Percentiles rank a stretch among this genome's conserved stretches.
Conservation (phyloP, 2,329 filamentous ascomycete species). For the Seiridium cupressi region DNA sequence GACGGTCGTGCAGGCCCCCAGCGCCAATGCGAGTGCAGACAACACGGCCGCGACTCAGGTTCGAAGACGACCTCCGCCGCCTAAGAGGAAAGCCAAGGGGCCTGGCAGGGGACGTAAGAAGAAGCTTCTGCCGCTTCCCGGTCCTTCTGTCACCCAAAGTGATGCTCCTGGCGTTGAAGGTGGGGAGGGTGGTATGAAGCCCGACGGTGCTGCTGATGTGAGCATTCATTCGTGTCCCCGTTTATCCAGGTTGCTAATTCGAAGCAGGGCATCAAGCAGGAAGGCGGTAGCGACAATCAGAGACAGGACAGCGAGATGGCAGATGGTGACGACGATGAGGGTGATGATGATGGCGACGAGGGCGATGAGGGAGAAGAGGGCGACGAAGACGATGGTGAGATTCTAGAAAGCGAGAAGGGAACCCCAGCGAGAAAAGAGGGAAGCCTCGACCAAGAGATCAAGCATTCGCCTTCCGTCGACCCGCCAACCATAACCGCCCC, state of each 20-base stretch:
- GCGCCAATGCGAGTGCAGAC: constrained; percentile 55
- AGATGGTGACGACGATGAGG: constrained; percentile 49
- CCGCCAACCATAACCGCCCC: constrained; percentile 16
- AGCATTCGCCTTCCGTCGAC: constrained; percentile 27
- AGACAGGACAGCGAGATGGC: constrained; percentile 52
- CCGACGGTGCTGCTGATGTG: constrained; percentile 37
- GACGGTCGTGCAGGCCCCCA: constrained; percentile 51
- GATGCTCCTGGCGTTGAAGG: constrained; percentile 35
- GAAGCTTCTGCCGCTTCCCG: constrained; percentile 47
- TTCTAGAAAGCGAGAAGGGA: constrained; percentile 45
- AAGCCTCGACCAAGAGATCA: constrained; percentile 26
- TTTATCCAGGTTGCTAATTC: constrained; percentile 14
- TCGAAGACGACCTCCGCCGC: constrained; percentile 68
- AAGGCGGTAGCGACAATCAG: constrained; percentile 40
- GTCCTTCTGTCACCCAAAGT: constrained; percentile 29
- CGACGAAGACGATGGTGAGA: constrained; percentile 40
- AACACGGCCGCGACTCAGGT: constrained; percentile 41
- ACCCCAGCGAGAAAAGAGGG: constrained; percentile 25
- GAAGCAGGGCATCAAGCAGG: constrained; percentile 37
- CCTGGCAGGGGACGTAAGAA: constrained; percentile 78
- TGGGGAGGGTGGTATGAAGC: constrained; percentile 34
- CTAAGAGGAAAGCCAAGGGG: constrained; percentile 78
- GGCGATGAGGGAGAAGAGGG: constrained; percentile 43
- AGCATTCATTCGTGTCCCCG: constrained; percentile 15
- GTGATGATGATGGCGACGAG: constrained; percentile 46